Evolutionary conservation across 768 basidiomycete genomes (phyloP), one percentile per base, ranked within the genome.

Genomic region (Amylocystis lapponica): DNA sequence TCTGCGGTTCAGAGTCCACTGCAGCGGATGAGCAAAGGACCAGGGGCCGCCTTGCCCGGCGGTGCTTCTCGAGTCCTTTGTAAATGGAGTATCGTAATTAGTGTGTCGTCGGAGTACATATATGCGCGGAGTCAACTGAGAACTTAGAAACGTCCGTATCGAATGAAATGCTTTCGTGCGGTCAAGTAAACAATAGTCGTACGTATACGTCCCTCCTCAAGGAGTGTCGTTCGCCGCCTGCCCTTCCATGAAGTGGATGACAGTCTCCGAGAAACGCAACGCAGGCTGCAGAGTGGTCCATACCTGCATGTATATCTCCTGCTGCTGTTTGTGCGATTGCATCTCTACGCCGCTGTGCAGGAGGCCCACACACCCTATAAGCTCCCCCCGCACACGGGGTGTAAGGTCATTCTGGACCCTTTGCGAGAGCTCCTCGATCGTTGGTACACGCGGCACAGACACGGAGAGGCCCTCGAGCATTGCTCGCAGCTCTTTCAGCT

Each of bases 271-370:
- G 29, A 51, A 16, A 7, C 35, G 37, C 29, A 47, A 20, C 25
- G 31, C 39, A 1, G 46, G 41, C 29, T 41, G 29, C 14, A 41
- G 10, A 11, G 39, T 27, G 38, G 27, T 12, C 11, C 14, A 43
- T 16, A 51, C 27, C 44, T 48, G 43, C 23, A 11, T 21, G 39
- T 39, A 47, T 22, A 48, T 6, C 17, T 29, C 41, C 20, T 41
- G 23, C 39, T 51, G 31, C 33, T 45, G 40, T 16, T 36, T 30
- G 16, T 19, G 22, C 27, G 44, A 20, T 27, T 35, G 34, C 25
- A 36, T 34, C 31, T 47, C 45, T 11, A 47, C 42, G 23, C 46
- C 49, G 16, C 20, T 16, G 21, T 31, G 39, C 29, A 51, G 6
- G n/a, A 11, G 21, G 25, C 27, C 23, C 14, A 51, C 16, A 19